Evolutionary conservation across 495 filamentous ascomycete species (phyloP).

Genomic region (Tuber brumale): DNA sequence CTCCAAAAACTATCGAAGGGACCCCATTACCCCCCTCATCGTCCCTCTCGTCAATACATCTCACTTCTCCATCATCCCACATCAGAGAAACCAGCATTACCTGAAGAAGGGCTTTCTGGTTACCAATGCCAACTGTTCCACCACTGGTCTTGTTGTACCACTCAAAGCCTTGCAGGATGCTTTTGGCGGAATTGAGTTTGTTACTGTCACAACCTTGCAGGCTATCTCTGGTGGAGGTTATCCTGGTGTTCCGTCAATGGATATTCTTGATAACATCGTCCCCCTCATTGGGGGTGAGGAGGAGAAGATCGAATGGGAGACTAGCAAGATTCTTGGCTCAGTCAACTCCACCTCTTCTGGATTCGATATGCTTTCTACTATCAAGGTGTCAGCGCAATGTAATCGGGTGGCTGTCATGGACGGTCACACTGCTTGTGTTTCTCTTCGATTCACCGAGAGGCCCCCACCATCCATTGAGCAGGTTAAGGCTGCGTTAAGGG

Average conservation of each 20-base stretch:
- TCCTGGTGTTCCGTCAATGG: constrained; percentile 71
- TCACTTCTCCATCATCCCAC: constrained; percentile 71
- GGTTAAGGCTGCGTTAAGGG: constrained; percentile 61
- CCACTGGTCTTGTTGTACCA: constrained; percentile 83
- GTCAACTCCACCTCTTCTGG: constrained; percentile 60
- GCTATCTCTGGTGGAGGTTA: constrained; percentile 83
- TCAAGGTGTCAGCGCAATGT: constrained; percentile 70
- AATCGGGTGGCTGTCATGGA: constrained; percentile 78
- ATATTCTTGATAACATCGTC: constrained; percentile 73
- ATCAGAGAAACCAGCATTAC: constrained; percentile 61
- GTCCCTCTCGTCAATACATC: constrained; percentile 76
- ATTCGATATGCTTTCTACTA: constrained; percentile 56
- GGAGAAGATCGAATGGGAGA: constrained; percentile 79
- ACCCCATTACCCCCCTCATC: constrained; percentile 75
- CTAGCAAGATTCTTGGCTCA: constrained; percentile 72
- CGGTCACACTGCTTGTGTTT: constrained; percentile 78
- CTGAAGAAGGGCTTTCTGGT: constrained; percentile 73
- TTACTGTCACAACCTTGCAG: constrained; percentile 81
- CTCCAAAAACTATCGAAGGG: constrained; percentile 79
- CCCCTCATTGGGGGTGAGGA: constrained; percentile 84
- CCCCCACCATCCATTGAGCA: constrained; percentile 57
- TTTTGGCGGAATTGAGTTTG: constrained; percentile 66
- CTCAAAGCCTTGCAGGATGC: constrained; percentile 71
- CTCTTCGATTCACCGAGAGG: constrained; percentile 60
- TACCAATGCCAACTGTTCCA: constrained; percentile 87